Conservation (phyloP, 2,329 filamentous ascomycete species). For the Colletotrichum lindemuthianum region DNA sequence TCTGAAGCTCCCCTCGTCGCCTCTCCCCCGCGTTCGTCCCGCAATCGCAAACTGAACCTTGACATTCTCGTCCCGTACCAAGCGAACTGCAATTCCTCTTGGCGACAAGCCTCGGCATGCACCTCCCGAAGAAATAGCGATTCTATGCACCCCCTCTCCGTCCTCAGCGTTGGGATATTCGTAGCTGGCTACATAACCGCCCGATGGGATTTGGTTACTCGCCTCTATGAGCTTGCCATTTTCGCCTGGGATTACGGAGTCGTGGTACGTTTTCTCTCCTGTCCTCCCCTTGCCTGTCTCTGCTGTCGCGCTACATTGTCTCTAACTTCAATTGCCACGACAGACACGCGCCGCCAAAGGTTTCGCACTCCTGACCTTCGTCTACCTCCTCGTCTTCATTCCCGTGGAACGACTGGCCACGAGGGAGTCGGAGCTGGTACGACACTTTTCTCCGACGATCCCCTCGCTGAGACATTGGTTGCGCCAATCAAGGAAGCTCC, state of each 20-base stretch:
- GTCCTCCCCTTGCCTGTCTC: not conserved
- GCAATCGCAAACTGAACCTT: constrained; percentile 22
- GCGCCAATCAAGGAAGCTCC: constrained; percentile 37
- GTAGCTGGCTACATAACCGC: constrained; percentile 99
- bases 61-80: constrained; percentile 7
- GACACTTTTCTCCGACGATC: constrained; percentile 43
- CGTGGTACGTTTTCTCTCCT: constrained; percentile 69
- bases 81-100: constrained; percentile 24
- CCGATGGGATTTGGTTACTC: constrained; percentile 97
- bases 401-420: constrained; percentile 86
- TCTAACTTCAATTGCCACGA: constrained; percentile 14
- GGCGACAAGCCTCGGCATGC: constrained; percentile 52
- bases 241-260: constrained; percentile 99
- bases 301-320: constrained; percentile 25
- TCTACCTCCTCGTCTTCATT: constrained; percentile 86
- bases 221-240: constrained; percentile 94
- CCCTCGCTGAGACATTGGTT: constrained; percentile 28
- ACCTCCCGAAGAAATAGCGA: constrained; percentile 53
- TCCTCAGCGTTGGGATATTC: constrained; percentile 96
- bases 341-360: constrained; percentile 88
- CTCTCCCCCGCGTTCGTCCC: constrained; percentile 24
- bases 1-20: constrained; percentile 7
- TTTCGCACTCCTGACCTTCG: constrained; percentile 81
- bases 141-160: constrained; percentile 97
- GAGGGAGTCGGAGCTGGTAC: constrained; percentile 82